Evolutionary conservation across 257 asterid genomes (phyloP).

Genomic region (Nicotiana paniculata): DNA sequence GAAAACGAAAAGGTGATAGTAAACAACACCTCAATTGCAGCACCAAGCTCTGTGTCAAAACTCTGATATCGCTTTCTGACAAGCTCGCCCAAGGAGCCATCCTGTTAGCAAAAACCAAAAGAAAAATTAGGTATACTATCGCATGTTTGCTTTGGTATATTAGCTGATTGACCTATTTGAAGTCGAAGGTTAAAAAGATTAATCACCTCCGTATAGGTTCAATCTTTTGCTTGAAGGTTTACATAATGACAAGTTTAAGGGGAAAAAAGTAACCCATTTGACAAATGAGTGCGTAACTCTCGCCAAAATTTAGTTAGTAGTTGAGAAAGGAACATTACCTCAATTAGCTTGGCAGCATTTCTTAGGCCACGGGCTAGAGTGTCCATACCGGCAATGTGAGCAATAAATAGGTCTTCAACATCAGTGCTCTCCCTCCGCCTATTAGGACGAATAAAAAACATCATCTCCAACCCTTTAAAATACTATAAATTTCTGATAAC

Average conservation of each 20-base stretch:
- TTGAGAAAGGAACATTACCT: conserved; percentile 33
- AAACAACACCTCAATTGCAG: conserved; percentile 61
- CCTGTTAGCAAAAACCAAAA: conserved; percentile 32
- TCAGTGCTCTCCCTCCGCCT: conserved; percentile 99
- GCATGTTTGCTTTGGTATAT: not conserved
- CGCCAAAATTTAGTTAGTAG: not conserved
- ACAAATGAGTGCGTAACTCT: not conserved
- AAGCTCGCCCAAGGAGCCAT: conserved; percentile 60
- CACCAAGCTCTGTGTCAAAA: conserved; percentile 77
- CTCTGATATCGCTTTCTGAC: conserved; percentile 83
- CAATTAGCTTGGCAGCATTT: conserved; percentile 78
- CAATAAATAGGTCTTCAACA: conserved; percentile 84
- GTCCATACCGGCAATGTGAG: conserved; percentile 96
- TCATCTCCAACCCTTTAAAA: not conserved
- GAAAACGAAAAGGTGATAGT: not conserved
- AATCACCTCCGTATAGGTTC: too few relatives aligned
- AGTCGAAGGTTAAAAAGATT: too few relatives aligned
- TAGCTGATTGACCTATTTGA: not conserved
- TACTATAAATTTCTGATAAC: not conserved
- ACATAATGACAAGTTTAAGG: too few relatives aligned
- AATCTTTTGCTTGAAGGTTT: too few relatives aligned
- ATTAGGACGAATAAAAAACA: not conserved
- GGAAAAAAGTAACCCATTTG: not conserved
- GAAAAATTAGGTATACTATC: not conserved
- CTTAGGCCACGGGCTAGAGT: conserved; percentile 92